Evolutionary conservation across 768 basidiomycete species (phyloP).

Genomic region (Lentinula aciculospora): DNA sequence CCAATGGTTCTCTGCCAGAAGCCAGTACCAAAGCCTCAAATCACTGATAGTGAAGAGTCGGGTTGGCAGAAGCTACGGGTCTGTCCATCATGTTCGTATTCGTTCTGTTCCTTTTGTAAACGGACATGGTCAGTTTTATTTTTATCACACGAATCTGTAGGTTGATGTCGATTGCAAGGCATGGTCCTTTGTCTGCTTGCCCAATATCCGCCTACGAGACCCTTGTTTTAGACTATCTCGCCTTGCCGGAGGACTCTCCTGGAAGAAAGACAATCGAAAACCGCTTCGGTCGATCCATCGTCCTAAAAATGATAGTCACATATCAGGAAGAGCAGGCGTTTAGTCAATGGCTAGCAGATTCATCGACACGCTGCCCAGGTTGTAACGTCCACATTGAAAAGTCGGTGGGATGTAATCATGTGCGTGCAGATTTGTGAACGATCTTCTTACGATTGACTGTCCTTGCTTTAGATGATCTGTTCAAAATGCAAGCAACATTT

Average conservation of each 20-base stretch:
- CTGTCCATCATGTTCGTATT: slow-evolving; percentile 66
- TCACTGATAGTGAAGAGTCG: slow-evolving; percentile 44
- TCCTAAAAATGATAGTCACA: slow-evolving; percentile 53
- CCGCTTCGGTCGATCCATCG: slow-evolving; percentile 56
- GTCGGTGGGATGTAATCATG: slow-evolving; percentile 82
- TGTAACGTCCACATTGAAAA: slow-evolving; percentile 75
- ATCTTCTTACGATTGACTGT: slow-evolving; percentile 4
- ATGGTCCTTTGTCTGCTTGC: slow-evolving; percentile 73
- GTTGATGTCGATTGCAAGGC: slow-evolving; percentile 42
- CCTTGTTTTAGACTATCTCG: slow-evolving; percentile 64
- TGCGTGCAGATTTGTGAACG: slow-evolving; percentile 29
- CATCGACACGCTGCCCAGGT: slow-evolving; percentile 68
- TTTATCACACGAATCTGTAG: neutral
- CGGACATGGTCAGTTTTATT: slow-evolving; percentile 58
- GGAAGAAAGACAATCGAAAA: slow-evolving; percentile 50
- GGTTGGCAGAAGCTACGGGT: slow-evolving; percentile 70
- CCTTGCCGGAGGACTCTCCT: slow-evolving; percentile 43
- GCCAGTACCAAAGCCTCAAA: slow-evolving; percentile 58
- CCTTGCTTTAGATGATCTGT: slow-evolving; percentile 61
- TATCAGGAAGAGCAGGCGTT: slow-evolving; percentile 75
- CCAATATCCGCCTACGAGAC: slow-evolving; percentile 61
- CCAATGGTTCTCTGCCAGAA: slow-evolving; percentile 77
- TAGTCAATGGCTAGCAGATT: slow-evolving; percentile 62
- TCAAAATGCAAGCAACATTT: slow-evolving; percentile 72
- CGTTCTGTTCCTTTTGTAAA: slow-evolving; percentile 80